Conservation (phyloP, 2,329 filamentous ascomycete genomes). For the Epicoccum nigrum region DNA sequence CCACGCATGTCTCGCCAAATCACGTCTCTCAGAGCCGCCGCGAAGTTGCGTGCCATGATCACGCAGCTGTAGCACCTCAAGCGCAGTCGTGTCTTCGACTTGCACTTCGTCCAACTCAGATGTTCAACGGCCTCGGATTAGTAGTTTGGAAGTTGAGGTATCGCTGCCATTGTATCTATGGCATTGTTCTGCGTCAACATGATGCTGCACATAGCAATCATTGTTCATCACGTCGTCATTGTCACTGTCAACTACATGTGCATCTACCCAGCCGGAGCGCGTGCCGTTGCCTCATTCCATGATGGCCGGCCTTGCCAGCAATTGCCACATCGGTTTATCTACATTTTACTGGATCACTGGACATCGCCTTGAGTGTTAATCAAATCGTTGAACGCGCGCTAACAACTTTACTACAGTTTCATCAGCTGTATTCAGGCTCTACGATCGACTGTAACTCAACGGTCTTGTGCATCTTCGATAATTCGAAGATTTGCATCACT, state of each 20-base stretch:
- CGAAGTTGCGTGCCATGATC: constrained; percentile 10
- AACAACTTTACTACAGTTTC: constrained; percentile 18
- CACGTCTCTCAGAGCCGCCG: constrained; percentile 6
- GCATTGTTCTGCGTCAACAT: constrained; percentile 4
- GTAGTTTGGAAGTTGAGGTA: background rate
- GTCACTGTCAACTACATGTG: constrained; percentile 6
- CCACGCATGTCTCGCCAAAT: constrained; percentile 19
- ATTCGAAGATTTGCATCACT: constrained; percentile 27
- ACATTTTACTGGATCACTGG: constrained; percentile 8
- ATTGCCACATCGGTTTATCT: constrained; percentile 2
- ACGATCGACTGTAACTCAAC: constrained; percentile 25
- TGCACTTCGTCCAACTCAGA: constrained; percentile 3
- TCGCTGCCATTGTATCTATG: constrained; percentile 2
- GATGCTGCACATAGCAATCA: constrained; percentile 8
- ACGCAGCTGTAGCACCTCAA: constrained; percentile 10
- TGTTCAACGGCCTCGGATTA: background rate
- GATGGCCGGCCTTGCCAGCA: background rate
- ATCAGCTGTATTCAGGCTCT: constrained; percentile 18
- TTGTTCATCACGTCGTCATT: constrained; percentile 3
- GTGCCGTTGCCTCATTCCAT: constrained; percentile 13
- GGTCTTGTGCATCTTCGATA: constrained; percentile 23
- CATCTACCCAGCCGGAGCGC: constrained; percentile 8
- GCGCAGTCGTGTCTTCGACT: constrained; percentile 6
- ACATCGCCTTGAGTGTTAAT: background rate
- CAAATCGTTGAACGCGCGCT: constrained; percentile 16